Base-by-base conservation (phyloP, 345 rosid genomes). In the Populus pruinosa region DNA sequence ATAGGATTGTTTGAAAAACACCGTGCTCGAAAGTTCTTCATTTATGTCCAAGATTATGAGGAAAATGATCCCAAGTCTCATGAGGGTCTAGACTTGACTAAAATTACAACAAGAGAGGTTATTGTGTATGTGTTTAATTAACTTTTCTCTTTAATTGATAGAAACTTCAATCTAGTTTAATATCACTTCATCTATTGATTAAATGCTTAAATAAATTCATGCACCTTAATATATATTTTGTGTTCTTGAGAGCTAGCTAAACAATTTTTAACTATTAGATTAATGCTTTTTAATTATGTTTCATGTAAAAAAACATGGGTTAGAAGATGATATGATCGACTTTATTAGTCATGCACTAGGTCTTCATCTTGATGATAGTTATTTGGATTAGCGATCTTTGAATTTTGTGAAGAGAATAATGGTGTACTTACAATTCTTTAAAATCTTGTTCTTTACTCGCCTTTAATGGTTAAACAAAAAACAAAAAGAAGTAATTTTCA, bases 1-100 rank as follows among this genome's bases (percentile, higher is more conserved):
- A 96, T 93, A 96, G 98, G 97, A 63, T 70, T 93, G 33, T 93
- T 93, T 20, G 98, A 96, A 91, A 96, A 96, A 88, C 93, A 93
- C 0, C 92, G 96, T 10, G 96, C 97, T 9, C 79, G 97, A 65
- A 96, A 96, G 83, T 96, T 96, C 83, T 96, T 96, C 87, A 90
- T 92, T 75, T 93, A 93, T 80, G 97, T 96, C 63, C 93, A 96
- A 86, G 99, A 96, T 79, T 96, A 91, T 23, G 93, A 93, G 35
- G 98, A 96, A 62, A 84, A 83, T 61, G 99, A 96, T 88, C 97
- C 96, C 5, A 96, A 96, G 79, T 90, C 99, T 73, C 96, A 93
- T 67, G 96, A 96, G 79, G 96, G 93, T 29, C 80, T 96, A 74
- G 96, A 93, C 85, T 77, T 96, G 72, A 88, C 67, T 79, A 92